These are phyloP conservation scores for Leccinum subtestaceum DNA, from an alignment of 768 basidiomycete genomes.

Conservation along the genomic window DNA sequence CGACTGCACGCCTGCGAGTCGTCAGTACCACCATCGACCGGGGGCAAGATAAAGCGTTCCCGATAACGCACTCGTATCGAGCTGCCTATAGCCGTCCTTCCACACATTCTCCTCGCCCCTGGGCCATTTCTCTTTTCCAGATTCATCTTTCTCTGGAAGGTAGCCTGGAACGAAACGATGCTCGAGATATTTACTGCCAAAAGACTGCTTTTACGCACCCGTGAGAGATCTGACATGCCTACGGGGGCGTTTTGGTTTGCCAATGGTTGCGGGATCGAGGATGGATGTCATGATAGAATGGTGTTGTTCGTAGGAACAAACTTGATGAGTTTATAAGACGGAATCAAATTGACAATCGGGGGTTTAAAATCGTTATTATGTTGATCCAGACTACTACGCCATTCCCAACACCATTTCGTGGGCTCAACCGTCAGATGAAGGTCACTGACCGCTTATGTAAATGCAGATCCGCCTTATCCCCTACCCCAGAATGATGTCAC, in stretches of 20 bases:
- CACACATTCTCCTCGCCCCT: slow-evolving; percentile 73
- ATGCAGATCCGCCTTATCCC: too few species aligned
- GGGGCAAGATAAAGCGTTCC: slow-evolving; percentile 4
- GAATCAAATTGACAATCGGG: too few species aligned
- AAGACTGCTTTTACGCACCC: slow-evolving; percentile 35
- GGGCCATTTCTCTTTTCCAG: slow-evolving; percentile 85
- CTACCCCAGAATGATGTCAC: too few species aligned
- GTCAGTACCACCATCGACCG: slow-evolving; percentile 4
- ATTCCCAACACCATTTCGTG: too few species aligned
- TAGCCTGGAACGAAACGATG: slow-evolving; percentile 54
- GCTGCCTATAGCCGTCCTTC: slow-evolving; percentile 58
- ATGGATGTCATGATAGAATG: slow-evolving; percentile 53
- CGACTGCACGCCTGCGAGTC: slow-evolving; percentile 47
- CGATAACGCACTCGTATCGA: slow-evolving; percentile 49
- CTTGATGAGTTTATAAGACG: too few species aligned
- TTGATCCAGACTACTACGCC: too few species aligned
- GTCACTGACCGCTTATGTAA: too few species aligned
- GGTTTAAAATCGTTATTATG: too few species aligned
- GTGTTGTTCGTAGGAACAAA: not conserved
- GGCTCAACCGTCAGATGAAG: too few species aligned
- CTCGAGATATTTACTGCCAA: not conserved
- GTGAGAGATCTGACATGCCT: slow-evolving; percentile 70
- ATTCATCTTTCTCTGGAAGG: slow-evolving; percentile 69
- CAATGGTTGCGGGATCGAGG: slow-evolving; percentile 63
- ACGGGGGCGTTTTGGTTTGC: slow-evolving; percentile 50